Evolutionary conservation across 2,329 filamentous ascomycete genomes (phyloP).

Genomic region (Chrysoporthe deuterocubensis): DNA sequence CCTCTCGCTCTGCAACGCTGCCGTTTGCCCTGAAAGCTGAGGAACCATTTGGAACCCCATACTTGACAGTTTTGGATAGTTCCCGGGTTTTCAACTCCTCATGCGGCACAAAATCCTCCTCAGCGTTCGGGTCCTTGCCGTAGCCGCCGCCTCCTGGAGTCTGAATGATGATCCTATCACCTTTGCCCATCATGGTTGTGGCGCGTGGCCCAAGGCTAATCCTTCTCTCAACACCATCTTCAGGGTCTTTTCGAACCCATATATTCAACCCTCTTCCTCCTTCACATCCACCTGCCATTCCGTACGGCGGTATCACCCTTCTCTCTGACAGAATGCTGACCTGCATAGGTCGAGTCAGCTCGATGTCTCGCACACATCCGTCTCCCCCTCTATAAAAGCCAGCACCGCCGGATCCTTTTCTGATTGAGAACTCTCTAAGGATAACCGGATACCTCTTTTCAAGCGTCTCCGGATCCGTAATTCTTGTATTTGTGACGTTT

Average conservation of each 20-base stretch:
- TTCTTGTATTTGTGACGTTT: constrained; percentile 86
- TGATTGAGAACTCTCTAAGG: constrained; percentile 69
- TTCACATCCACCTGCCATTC: constrained; percentile 80
- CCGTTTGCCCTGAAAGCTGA: constrained; percentile 17
- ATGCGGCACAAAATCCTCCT: constrained; percentile 19
- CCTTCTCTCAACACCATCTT: constrained; percentile 57
- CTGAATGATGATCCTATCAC: constrained; percentile 76
- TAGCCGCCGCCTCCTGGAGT: constrained; percentile 83
- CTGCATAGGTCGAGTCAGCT: constrained; percentile 78
- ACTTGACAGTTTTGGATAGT: background rate
- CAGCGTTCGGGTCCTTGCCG: constrained; percentile 50
- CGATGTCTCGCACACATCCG: constrained; percentile 77
- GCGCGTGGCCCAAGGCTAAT: constrained; percentile 83
- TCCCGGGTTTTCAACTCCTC: constrained; percentile 16
- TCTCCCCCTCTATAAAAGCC: constrained; percentile 73
- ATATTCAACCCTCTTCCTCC: constrained; percentile 81
- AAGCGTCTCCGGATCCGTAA: constrained; percentile 80
- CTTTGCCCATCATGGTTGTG: constrained; percentile 74
- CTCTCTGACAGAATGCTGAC: constrained; percentile 79
- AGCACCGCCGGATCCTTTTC: constrained; percentile 64
- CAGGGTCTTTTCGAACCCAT: constrained; percentile 78
- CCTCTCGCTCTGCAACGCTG: constrained; percentile 21
- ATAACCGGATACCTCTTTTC: constrained; percentile 77
- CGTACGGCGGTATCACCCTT: constrained; percentile 79
- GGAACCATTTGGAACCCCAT: background rate